Evolutionary conservation across 495 filamentous ascomycete genomes (phyloP).

Genomic region (Venustampulla echinocandica): DNA sequence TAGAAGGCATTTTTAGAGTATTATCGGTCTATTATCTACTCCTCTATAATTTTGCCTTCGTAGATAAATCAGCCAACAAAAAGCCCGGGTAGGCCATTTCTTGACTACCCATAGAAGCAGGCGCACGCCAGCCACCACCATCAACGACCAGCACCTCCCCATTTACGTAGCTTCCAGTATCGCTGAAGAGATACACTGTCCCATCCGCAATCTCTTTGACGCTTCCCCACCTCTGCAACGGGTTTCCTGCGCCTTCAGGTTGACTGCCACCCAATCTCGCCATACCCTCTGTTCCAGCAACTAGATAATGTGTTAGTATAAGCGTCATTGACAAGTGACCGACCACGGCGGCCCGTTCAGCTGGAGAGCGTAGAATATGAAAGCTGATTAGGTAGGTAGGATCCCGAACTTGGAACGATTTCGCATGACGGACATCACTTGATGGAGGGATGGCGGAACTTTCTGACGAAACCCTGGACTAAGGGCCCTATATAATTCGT

Average conservation of each 20-base stretch:
- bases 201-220: slow-evolving; percentile 88
- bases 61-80: slow-evolving; percentile 46
- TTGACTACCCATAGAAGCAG: slow-evolving; percentile 8
- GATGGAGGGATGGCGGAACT: too few species aligned
- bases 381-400: too few species aligned
- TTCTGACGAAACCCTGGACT: too few species aligned
- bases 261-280: slow-evolving; percentile 29
- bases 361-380: too few species aligned
- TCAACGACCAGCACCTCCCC: slow-evolving; percentile 73
- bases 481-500: too few species aligned
- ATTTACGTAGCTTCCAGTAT: slow-evolving; percentile 76
- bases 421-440: too few species aligned
- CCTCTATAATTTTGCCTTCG: slow-evolving; percentile 52
- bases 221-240: slow-evolving; percentile 66
- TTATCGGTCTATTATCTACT: too few species aligned
- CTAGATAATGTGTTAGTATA: slow-evolving; percentile 9
- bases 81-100: slow-evolving; percentile 51
- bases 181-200: slow-evolving; percentile 77
- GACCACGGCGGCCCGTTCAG: too few species aligned
- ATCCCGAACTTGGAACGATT: too few species aligned
- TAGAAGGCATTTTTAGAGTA: too few species aligned
- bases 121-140: slow-evolving; percentile 44
- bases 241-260: slow-evolving; percentile 32
- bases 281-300: slow-evolving; percentile 53
- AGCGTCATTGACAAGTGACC: too few species aligned